phyloP scores from a whole-genome alignment of 495 filamentous ascomycete species.

The Aspergillus diversus region DNA sequence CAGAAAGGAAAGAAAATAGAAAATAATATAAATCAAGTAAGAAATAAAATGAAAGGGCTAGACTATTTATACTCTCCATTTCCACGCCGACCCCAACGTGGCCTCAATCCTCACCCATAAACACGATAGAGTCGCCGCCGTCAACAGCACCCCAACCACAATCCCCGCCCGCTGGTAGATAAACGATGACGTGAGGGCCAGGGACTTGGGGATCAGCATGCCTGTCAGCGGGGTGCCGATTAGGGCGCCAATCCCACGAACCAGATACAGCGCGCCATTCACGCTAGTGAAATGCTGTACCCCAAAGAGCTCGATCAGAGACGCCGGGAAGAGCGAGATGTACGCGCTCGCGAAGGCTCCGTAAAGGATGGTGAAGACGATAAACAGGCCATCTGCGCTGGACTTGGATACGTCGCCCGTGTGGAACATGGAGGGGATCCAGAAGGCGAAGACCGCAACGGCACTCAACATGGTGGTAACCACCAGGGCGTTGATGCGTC shows the following conservation, averaged over 20 bases:
- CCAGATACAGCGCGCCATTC: constrained; percentile 60
- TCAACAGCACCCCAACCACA: constrained; percentile 36
- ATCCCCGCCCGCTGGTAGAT: constrained; percentile 36
- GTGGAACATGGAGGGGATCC: constrained; percentile 43
- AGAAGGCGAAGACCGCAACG: constrained; percentile 51
- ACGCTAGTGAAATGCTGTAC: constrained; percentile 61
- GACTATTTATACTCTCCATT: constrained; percentile 30
- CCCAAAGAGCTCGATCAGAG: constrained; percentile 60
- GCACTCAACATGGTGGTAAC: constrained; percentile 52
- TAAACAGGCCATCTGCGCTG: constrained; percentile 44
- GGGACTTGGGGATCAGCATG: constrained; percentile 36
- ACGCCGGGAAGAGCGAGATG: constrained; percentile 43
- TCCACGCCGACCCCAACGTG: constrained; percentile 23
- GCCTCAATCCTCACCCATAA: constrained; percentile 42
- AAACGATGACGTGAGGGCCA: constrained; percentile 24
- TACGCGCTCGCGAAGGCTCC: constrained; percentile 53
- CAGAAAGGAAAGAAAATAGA: constrained; percentile 6
- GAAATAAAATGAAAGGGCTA: too few relatives aligned
- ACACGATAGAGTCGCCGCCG: constrained; percentile 38
- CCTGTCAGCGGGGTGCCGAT: constrained; percentile 55
- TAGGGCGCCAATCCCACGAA: constrained; percentile 57
- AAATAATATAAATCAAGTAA: too few relatives aligned
- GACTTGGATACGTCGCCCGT: constrained; percentile 25
- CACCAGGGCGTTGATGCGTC: constrained; percentile 58
- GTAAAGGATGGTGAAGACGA: constrained; percentile 57